These are phyloP conservation scores for Xylaria sp. DNA, from an alignment of 2,329 filamentous ascomycete species.

Conservation along the genomic window DNA sequence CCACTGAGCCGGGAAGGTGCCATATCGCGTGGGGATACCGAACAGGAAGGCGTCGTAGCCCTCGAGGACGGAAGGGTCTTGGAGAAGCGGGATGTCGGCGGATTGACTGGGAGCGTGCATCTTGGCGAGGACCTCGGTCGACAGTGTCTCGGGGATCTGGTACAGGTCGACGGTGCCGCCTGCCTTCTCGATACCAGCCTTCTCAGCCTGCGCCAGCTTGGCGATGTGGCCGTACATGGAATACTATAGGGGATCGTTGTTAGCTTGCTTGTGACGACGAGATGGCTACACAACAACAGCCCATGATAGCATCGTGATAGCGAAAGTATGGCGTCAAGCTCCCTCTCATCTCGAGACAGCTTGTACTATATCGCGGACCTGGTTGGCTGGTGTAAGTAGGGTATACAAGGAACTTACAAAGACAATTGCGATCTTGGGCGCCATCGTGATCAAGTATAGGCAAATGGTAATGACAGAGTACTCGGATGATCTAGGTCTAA, in stretches of 20 bases:
- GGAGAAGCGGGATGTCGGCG: slow-evolving; percentile 71
- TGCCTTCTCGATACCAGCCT: slow-evolving; percentile 87
- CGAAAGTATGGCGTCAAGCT: neutral
- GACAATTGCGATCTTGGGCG: slow-evolving; percentile 50
- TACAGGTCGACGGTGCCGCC: slow-evolving; percentile 84
- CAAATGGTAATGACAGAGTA: neutral
- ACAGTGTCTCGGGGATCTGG: slow-evolving; percentile 90
- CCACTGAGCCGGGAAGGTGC: slow-evolving; percentile 97
- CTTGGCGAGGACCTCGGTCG: slow-evolving; percentile 83
- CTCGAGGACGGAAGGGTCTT: slow-evolving; percentile 69
- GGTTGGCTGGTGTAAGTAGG: neutral
- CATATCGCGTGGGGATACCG: slow-evolving; percentile 94
- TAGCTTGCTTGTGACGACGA: slow-evolving; percentile 28
- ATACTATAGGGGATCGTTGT: slow-evolving; percentile 68
- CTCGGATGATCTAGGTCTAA: slow-evolving; percentile 1
- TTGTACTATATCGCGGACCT: neutral
- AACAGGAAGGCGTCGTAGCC: slow-evolving; percentile 89
- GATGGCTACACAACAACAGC: neutral
- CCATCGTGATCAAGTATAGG: slow-evolving; percentile 39
- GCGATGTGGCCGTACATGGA: slow-evolving; percentile 94
- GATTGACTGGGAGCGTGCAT: slow-evolving; percentile 89
- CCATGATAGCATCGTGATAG: neutral
- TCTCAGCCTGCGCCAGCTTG: slow-evolving; percentile 87
- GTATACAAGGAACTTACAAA: slow-evolving; percentile 42
- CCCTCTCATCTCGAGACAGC: neutral